These are phyloP conservation scores for Sphagnurus paluster DNA, from an alignment of 1,284 basidiomycete species.

Conservation along the genomic window DNA sequence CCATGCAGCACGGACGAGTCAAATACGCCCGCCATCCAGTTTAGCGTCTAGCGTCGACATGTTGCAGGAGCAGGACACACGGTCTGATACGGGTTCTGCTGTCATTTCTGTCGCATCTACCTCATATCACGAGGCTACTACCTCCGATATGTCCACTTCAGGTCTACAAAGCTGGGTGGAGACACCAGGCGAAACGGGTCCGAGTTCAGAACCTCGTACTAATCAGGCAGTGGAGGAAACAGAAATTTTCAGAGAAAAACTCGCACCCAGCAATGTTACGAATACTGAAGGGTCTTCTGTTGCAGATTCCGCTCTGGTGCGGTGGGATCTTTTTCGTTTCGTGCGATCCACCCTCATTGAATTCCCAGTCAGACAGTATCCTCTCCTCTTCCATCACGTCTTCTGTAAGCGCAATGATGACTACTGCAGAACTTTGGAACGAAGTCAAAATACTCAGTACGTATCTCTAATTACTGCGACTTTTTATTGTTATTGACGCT, in stretches of 20 bases:
- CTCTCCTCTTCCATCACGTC: conserved; percentile 29
- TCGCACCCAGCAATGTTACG: conserved; percentile 16
- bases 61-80: conserved; percentile 44
- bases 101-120: conserved; percentile 34
- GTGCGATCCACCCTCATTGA: not conserved
- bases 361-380: conserved; percentile 30
- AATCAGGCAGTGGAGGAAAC: too few relatives aligned
- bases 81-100: conserved; percentile 51
- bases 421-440: conserved; percentile 77
- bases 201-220: too few relatives aligned
- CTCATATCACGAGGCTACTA: conserved; percentile 23
- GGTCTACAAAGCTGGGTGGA: conserved; percentile 56
- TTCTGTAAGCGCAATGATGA: conserved; percentile 35
- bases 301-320: conserved; percentile 26
- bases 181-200: too few relatives aligned
- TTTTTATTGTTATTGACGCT: not conserved
- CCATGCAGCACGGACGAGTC: conserved; percentile 19
- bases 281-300: conserved; percentile 26
- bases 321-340: conserved; percentile 1
- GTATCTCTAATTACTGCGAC: conserved; percentile 23
- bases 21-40: conserved; percentile 34
- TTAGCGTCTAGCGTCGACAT: conserved; percentile 47
- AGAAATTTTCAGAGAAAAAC: conserved; percentile 6
- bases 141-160: conserved; percentile 25
- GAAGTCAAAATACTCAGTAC: conserved; percentile 81